Base-by-base conservation (phyloP, 768 basidiomycete species). In the Russula lepida region DNA sequence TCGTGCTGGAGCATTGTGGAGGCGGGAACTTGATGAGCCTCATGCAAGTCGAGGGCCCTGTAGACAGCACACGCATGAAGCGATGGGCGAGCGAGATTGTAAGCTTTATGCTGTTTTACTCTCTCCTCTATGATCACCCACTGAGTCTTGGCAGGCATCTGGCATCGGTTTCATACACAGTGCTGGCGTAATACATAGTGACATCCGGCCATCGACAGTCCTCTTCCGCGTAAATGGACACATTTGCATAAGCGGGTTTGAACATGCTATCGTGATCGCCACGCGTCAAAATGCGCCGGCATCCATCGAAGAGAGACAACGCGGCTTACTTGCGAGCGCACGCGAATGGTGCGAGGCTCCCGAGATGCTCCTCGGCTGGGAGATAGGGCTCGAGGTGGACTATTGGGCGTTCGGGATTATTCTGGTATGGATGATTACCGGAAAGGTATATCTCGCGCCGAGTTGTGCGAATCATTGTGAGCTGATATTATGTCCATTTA, bases 311-410 rank as follows among this genome's bases (percentile, higher is more conserved):
- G 54, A 56, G 23, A 43, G 63, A 37, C 63, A 53, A 15, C 17
- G n/a, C 21, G 46, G 52, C 27, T 19, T 43, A 39, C 28, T 37
- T 21, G 35, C 48, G 32, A 54, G 48, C 52, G 27, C 33, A 35
- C 52, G 23, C 7, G 66, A 66, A 54, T 66, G 64, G 64, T 53
- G 60, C 32, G 50, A 61, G 21, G 64, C 66, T 33, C 66, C 66
- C 4, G 66, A 66, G 44, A 52, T 65, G 54, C 53, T 66, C 37
- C 19, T 62, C 15, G 66, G 64, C 37, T 61, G 54, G 60, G 57
- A 66, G 23, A 49, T 62, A 41, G 66, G 66, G 7, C 52, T 35
- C 13, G 64, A 66, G 57, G 66, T 62, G 21, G 66, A 66, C 39
- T 60, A 52, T 54, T 66, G 66, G 66, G 63, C 59, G 13, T 62